Conservation (phyloP, 139 green algal genomes). For the Nannochloris sp. region DNA sequence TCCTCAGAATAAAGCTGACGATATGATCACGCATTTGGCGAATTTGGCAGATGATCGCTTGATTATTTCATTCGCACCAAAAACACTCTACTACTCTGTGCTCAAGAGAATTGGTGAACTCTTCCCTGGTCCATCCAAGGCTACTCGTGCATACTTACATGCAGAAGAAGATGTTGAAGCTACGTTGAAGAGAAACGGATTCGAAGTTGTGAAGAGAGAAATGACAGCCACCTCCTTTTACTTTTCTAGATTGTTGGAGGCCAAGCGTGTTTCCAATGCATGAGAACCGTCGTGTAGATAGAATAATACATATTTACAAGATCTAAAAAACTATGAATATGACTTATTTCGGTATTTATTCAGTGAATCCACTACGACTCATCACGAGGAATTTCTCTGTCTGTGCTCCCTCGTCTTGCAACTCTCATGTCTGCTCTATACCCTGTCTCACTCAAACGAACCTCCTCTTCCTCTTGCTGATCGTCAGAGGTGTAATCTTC, state of each 20-base stretch:
- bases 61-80: conserved; percentile 94
- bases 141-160: conserved; percentile 95
- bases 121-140: conserved; percentile 82
- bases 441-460: too few relatives aligned
- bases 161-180: conserved; percentile 87
- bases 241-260: conserved; percentile 84
- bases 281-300: too few relatives aligned
- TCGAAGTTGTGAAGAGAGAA: conserved; percentile 61
- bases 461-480: not conserved
- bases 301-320: too few relatives aligned
- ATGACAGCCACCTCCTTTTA: conserved; percentile 98
- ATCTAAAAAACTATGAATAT: too few relatives aligned
- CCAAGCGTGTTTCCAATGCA: not conserved
- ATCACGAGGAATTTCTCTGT: too few relatives aligned
- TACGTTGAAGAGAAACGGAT: conserved; percentile 57
- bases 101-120: conserved; percentile 95
- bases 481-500: not conserved
- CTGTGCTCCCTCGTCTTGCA: too few relatives aligned
- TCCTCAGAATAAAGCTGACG: conserved; percentile 87
- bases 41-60: conserved; percentile 71
- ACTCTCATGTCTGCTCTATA: too few relatives aligned
- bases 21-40: conserved; percentile 89
- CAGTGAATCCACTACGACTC: too few relatives aligned
- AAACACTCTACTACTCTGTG: conserved; percentile 64
- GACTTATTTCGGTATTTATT: too few relatives aligned